A percentile compares a stretch with the other conserved stretches of the same genome.
Evolutionary conservation across 2,329 filamentous ascomycete species (phyloP).

Genomic region (Aspergillus proliferans): DNA sequence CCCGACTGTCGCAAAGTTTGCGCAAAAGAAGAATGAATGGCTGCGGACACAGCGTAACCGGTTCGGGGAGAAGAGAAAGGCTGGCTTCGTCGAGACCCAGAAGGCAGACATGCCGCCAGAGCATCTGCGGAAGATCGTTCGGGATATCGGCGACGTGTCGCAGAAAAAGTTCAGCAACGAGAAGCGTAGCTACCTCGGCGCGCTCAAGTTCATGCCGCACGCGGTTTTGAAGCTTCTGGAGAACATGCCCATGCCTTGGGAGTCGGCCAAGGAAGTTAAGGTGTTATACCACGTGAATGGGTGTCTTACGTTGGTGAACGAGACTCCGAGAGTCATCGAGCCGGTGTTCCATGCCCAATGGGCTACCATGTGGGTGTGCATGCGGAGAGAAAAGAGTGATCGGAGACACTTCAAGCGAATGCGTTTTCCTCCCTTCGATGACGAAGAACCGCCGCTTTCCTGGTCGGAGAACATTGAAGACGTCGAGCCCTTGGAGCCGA

Average conservation of each 20-base stretch:
- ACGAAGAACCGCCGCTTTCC: slow-evolving; percentile 93
- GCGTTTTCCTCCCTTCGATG: slow-evolving; percentile 97
- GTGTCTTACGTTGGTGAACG: slow-evolving; percentile 93
- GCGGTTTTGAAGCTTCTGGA: slow-evolving; percentile 94
- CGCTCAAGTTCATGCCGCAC: slow-evolving; percentile 98
- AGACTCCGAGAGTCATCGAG: slow-evolving; percentile 92
- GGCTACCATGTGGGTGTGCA: slow-evolving; percentile 99
- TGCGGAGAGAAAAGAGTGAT: slow-evolving; percentile 97
- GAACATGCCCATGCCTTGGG: slow-evolving; percentile 99
- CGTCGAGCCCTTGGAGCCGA: slow-evolving; percentile 92
- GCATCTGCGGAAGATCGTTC: slow-evolving; percentile 96
- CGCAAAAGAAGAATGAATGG: slow-evolving; percentile 99
- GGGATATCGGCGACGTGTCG: slow-evolving; percentile 96
- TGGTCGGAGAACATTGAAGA: slow-evolving; percentile 99
- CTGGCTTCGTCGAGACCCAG: slow-evolving; percentile 93
- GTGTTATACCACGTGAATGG: slow-evolving; percentile 98
- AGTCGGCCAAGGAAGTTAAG: slow-evolving; percentile 91
- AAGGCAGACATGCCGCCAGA: slow-evolving; percentile 99
- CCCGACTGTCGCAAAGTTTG: slow-evolving; percentile 85
- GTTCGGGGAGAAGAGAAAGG: slow-evolving; percentile 95
- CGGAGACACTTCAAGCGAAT: slow-evolving; percentile 95
- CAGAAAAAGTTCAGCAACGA: slow-evolving; percentile 99
- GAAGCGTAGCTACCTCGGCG: slow-evolving; percentile 95
- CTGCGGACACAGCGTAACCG: slow-evolving; percentile 81
- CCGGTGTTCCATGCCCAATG: slow-evolving; percentile 97